A percentile compares a stretch with the other conserved stretches of the same genome.
phyloP scores from a whole-genome alignment of 192 early-diverging fungal species.

The Allomyces macrogynus region DNA sequence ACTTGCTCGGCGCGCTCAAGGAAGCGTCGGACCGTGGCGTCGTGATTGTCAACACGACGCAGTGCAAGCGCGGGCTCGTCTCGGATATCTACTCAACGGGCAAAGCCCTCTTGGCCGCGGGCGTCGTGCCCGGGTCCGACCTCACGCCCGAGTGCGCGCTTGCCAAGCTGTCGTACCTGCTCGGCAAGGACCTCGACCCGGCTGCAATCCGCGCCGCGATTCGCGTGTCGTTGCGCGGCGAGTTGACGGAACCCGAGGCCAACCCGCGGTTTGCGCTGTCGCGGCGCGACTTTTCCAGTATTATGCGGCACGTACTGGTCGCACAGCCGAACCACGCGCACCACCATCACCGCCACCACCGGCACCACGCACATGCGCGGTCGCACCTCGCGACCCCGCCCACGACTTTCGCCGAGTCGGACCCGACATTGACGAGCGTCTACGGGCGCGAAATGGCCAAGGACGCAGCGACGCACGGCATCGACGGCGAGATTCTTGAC shows the following conservation, averaged over 20 bases:
- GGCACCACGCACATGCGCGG: not conserved
- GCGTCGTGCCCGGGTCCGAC: conserved; percentile 75
- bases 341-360: conserved; percentile 8
- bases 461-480: not conserved
- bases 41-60: conserved; percentile 91
- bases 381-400: not conserved
- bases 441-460: not conserved
- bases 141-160: conserved; percentile 93
- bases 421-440: conserved; percentile 10
- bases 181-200: conserved; percentile 47
- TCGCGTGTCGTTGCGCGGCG: conserved; percentile 71
- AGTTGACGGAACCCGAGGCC: conserved; percentile 54
- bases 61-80: conserved; percentile 66
- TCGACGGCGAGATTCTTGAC: not conserved
- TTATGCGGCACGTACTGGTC: not conserved
- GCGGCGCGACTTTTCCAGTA: not conserved
- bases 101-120: conserved; percentile 52
- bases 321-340: conserved; percentile 24
- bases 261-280: conserved; percentile 42
- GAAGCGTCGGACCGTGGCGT: conserved; percentile 83
- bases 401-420: conserved; percentile 10
- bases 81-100: conserved; percentile 81
- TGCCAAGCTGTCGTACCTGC: conserved; percentile 82
- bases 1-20: conserved; percentile 55
- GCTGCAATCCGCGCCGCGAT: conserved; percentile 58